Conservation (phyloP, 495 filamentous ascomycete genomes). For the Aspergillus leporis region DNA sequence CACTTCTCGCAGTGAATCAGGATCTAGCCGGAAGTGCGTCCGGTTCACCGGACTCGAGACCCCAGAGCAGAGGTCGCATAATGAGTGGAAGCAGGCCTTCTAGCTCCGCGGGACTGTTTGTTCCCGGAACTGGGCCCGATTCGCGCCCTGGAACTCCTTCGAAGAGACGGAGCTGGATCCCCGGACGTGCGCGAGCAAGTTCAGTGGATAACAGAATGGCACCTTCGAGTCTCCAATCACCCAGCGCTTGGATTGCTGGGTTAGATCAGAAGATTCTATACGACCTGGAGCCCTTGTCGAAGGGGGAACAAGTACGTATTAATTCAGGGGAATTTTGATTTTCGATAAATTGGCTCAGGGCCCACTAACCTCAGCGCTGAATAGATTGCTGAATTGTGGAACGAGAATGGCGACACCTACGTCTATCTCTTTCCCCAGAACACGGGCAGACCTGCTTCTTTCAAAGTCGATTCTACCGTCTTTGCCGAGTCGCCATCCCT, state of each 20-base stretch:
- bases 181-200: conserved; percentile 43
- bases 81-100: conserved; percentile 34
- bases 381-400: conserved; percentile 86
- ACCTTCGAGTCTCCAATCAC: conserved; percentile 16
- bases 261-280: conserved; percentile 61
- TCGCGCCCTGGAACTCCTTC: conserved; percentile 44
- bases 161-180: conserved; percentile 57
- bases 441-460: conserved; percentile 68
- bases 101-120: conserved; percentile 39
- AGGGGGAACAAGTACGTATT: conserved; percentile 59
- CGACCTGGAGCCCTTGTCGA: conserved; percentile 54
- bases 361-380: conserved; percentile 7
- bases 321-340: not conserved
- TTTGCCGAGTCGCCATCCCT: conserved; percentile 72
- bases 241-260: conserved; percentile 64
- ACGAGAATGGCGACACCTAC: conserved; percentile 76
- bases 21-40: conserved; percentile 39
- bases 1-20: conserved; percentile 43
- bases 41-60: conserved; percentile 34
- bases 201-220: conserved; percentile 32
- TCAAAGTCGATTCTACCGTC: conserved; percentile 70
- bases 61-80: conserved; percentile 44
- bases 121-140: conserved; percentile 38
- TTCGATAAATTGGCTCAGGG: not conserved
- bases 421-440: conserved; percentile 78